Percentiles rank a stretch among this genome's conserved stretches.
phyloP scores from a whole-genome alignment of 108 stramenopile species.

The Cyclostephanos tholiformis region DNA sequence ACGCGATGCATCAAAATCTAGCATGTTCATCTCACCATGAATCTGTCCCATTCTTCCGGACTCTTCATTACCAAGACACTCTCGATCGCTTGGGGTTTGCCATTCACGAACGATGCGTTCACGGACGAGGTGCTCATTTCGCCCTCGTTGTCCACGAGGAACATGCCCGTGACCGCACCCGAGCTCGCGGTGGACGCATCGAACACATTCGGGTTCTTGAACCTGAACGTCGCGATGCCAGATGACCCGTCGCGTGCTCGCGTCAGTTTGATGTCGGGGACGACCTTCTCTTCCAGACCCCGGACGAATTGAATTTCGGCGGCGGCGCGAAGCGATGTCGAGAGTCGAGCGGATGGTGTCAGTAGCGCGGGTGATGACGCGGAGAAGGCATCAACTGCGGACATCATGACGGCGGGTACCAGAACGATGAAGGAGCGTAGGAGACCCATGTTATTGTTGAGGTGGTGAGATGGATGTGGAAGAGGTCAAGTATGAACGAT shows the following conservation, averaged over 20 bases:
- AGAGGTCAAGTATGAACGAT: slow-evolving; percentile 58
- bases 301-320: slow-evolving; percentile 72
- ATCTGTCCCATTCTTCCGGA: slow-evolving; percentile 82
- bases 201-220: slow-evolving; percentile 78
- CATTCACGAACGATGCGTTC: slow-evolving; percentile 76
- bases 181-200: slow-evolving; percentile 64
- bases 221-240: slow-evolving; percentile 74
- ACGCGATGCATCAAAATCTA: no score
- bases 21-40: slow-evolving; percentile 48
- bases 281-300: slow-evolving; percentile 71
- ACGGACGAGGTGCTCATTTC: slow-evolving; percentile 67
- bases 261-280: slow-evolving; percentile 78
- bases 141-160: slow-evolving; percentile 74
- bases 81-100: slow-evolving; percentile 81
- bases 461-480: background rate
- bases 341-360: slow-evolving; percentile 20
- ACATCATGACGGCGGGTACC: slow-evolving; percentile 20
- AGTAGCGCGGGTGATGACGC: slow-evolving; percentile 13
- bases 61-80: slow-evolving; percentile 67
- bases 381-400: slow-evolving; percentile 40
- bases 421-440: slow-evolving; percentile 20
- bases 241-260: slow-evolving; percentile 72
- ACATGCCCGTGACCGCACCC: slow-evolving; percentile 79
- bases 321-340: slow-evolving; percentile 29
- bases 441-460: slow-evolving; percentile 15